phyloP scores from a whole-genome alignment of 1,284 basidiomycete genomes.

The Anthracocystis walkeri region DNA sequence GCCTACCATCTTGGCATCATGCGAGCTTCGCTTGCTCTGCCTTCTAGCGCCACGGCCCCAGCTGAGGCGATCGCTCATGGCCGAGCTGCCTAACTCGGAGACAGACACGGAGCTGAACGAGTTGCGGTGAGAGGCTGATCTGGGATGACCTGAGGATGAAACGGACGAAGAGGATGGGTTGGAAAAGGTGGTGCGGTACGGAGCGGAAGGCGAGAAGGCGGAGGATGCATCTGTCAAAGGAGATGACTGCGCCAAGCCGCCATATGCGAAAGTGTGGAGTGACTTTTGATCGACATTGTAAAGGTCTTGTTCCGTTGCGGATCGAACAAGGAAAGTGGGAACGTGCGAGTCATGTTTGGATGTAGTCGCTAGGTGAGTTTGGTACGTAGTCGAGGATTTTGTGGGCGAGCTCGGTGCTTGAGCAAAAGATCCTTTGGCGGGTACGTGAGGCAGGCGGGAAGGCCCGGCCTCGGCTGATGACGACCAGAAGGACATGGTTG shows the following conservation, averaged over 20 bases:
- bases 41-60: slow-evolving; percentile 41
- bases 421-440: slow-evolving; percentile 13
- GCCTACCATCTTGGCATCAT: slow-evolving; percentile 23
- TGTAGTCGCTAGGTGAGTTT: not conserved
- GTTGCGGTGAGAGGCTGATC: slow-evolving; percentile 44
- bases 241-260: slow-evolving; percentile 20
- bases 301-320: slow-evolving; percentile 47
- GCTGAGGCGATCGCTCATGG: slow-evolving; percentile 43
- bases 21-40: slow-evolving; percentile 40
- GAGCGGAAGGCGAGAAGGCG: slow-evolving; percentile 30
- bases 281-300: slow-evolving; percentile 39
- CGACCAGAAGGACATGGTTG: slow-evolving; percentile 32
- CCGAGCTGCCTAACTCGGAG: slow-evolving; percentile 42
- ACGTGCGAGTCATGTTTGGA: slow-evolving; percentile 44
- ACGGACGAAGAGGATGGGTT: slow-evolving; percentile 51
- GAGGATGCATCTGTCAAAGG: slow-evolving; percentile 19
- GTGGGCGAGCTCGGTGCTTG: slow-evolving; percentile 19
- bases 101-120: slow-evolving; percentile 51
- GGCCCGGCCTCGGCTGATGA: slow-evolving; percentile 38
- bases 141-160: slow-evolving; percentile 38
- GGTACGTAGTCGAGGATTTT: slow-evolving; percentile 13
- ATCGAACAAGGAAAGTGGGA: slow-evolving; percentile 37
- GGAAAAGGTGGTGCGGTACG: slow-evolving; percentile 46
- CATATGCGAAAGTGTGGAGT: slow-evolving; percentile 35
- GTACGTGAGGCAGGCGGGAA: slow-evolving; percentile 29